Conservation (phyloP, 2,329 filamentous ascomycete species). For the Akanthomyces dipterigenus region DNA sequence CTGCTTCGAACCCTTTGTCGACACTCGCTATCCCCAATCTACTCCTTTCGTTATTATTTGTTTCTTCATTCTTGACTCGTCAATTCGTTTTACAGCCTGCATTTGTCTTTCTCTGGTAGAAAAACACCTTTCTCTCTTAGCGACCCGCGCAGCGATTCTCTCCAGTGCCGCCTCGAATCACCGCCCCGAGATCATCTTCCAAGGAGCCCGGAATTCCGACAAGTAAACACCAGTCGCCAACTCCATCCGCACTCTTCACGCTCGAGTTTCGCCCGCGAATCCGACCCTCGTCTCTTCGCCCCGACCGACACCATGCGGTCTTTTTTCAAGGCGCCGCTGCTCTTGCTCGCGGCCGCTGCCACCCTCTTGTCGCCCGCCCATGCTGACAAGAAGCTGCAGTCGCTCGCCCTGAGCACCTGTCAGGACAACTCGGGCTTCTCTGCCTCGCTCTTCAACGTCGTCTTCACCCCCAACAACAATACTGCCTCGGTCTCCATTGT, state of each 20-base stretch:
- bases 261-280: background rate
- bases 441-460: conserved; percentile 81
- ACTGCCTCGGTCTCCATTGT: conserved; percentile 68
- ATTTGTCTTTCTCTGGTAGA: conserved; percentile 13
- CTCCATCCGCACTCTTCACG: background rate
- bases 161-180: background rate
- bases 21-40: conserved; percentile 7
- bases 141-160: background rate
- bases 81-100: background rate
- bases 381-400: conserved; percentile 64
- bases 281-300: background rate
- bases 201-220: background rate
- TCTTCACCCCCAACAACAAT: conserved; percentile 68
- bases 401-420: conserved; percentile 78
- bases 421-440: conserved; percentile 79
- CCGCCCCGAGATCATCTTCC: background rate
- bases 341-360: conserved; percentile 39
- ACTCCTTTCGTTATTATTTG: conserved; percentile 15
- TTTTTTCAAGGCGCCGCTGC: conserved; percentile 36
- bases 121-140: background rate
- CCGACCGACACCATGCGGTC: conserved; percentile 35
- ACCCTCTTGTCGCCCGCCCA: conserved; percentile 40
- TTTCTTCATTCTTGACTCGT: background rate
- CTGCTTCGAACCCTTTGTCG: background rate
- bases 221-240: background rate